Evolutionary conservation across 73 alveolate genomes (phyloP), one percentile per base, ranked within the genome.

Genomic region (Effrenium voratum): DNA sequence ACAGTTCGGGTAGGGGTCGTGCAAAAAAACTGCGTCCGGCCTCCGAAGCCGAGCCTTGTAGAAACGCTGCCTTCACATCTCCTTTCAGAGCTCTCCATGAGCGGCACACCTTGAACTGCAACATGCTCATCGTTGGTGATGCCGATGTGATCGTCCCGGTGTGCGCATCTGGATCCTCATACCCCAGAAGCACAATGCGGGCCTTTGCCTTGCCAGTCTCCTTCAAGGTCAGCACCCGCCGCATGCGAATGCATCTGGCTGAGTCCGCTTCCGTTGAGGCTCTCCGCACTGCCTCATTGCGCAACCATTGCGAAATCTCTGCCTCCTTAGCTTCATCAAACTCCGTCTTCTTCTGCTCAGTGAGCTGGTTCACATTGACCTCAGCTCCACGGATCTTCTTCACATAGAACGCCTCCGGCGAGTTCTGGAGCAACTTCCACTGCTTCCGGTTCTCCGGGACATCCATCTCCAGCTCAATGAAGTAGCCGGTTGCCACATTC

Each of bases 311-410:
- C 0, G n/a, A 8, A 34, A 55, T 79, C 32, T 84, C 93, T 0
- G 93, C 93, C 0, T 55, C 44, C 93, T 84, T 84, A 40, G 93
- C 93, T 30, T 36, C 38, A 26, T 84, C 41, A 47, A 84, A 84
- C 8, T 55, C 45, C 0, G 38, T 59, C 76, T 55, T 50, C 80
- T 84, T 38, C 40, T 84, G 59, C 0, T 40, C 30, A 3, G 50
- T 4, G 3, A 84, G 79, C 8, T 22, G n/a, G 26, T 40, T 44
- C 59, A 50, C n/a, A 10, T 52, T 49, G 30, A 84, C 79, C 44
- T 84, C 93, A 0, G 76, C 43, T 4, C 38, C 22, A 0, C 57
- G 36, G 30, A 81, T 36, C 49, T 40, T 57, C 13, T 55, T 32
- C n/a, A 38, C 79, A 10, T 15, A n/a, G 79, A 24, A 84, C 1